Evolutionary conservation across 2,329 filamentous ascomycete species (phyloP), one percentile per base, ranked within the genome.

Genomic region (Tolypocladium cylindrosporum): DNA sequence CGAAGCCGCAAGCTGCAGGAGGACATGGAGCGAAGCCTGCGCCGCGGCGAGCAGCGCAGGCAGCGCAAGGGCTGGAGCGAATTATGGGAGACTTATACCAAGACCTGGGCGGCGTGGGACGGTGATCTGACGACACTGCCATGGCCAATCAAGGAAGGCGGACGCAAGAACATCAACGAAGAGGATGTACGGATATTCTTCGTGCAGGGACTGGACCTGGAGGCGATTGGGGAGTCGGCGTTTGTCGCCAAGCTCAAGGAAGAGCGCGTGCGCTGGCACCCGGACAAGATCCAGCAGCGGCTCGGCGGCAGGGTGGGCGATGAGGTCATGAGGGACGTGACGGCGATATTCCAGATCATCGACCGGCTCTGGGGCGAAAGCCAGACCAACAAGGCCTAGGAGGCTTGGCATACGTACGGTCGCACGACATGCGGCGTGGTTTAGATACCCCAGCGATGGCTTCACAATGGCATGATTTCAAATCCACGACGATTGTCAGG

Each of bases 251-350:
- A 71, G 59, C 77, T 97, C 56, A 96, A 96, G 72, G 77, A 84
- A 6, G 94, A 99, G 76, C 84, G 94, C 55, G 86, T 97, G 21
- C 81, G 91, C 19, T 99, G 94, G 94, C 94, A 99, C 76, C 94
- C 94, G 4, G 94, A 99, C 74, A 99, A 97, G 78, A 89, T 97
- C 58, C 91, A 97, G 76, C 94, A 97, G 74, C 84, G 86, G 56
- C 86, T 96, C 60, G 90, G 91, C 3, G 84, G 82, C 0, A 76
- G 83, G 59, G 84, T 96, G 54, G 87, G 92, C 54, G 79, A 84
- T 31, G 80, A 80, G 4, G 84, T 89, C 3, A 86, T 96, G 80
- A 85, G 84, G 68, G 81, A 85, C 57, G 89, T 97, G 48, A 99
- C 93, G 13, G 88, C 89, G 8, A 87, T 96, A 11, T 99, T 97